Base-by-base conservation (phyloP, 176 grass and related monocot genomes). In the Typha latifolia region DNA sequence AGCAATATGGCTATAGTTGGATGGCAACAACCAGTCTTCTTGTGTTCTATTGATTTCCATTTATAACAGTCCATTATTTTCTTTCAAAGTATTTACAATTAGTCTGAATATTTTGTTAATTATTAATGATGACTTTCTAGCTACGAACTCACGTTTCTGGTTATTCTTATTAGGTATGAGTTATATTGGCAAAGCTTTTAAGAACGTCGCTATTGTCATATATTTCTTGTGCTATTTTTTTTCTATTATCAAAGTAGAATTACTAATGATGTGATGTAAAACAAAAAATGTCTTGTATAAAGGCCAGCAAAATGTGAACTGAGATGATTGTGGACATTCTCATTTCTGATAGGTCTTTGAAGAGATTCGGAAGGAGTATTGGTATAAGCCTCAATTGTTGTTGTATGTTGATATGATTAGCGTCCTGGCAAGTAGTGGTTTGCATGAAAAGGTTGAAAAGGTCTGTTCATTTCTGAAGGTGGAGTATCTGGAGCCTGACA, bases 311-410 rank as follows among this genome's bases (percentile, higher is more conserved):
- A 72, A n/a, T n/a, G 32, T 66, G 48, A 13, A 37, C 61, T 74
- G 34, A 80, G 65, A 90, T 61, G 65, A 66, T 31, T 71, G 31
- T 80, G 50, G 32, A 52, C 69, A 74, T 80, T 66, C 14, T 79
- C 9, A 52, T 73, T 70, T 72, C 63, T 66, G 20, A 31, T 70
- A 84, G 88, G 88, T 89, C 15, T 91, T 96, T 69, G 92, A 96
- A 51, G 88, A 89, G 79, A 88, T 91, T 72, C 71, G 75, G 4
- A 89, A 89, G 72, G 88, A 96, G 78, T 79, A 91, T 51, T 91
- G 93, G 85, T 91, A 96, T 71, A 89, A 37, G 27, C 88, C 93
- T 15, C 80, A 74, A 27, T 75, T 96, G 53, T 73, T 73, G 24
- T 71, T 80, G 80, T 96, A 91, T 0, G 48, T 79, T 16, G 80